These are phyloP conservation scores for Trypanosoma conorhini DNA, from an alignment of 208 protist genomes.

Conservation along the genomic window DNA sequence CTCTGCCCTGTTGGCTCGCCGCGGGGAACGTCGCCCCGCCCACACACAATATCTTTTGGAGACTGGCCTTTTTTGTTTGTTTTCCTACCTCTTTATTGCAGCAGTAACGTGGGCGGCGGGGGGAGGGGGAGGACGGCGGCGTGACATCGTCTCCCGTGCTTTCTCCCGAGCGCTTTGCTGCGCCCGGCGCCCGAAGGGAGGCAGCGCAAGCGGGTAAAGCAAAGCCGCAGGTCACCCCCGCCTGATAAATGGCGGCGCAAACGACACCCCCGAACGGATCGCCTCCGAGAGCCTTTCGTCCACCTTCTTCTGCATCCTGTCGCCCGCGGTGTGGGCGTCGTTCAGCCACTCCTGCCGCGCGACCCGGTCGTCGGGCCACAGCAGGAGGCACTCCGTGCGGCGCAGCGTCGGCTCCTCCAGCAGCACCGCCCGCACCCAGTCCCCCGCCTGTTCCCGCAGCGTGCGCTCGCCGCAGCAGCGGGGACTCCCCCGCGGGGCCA, in stretches of 20 bases:
- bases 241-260: slow-evolving; percentile 4
- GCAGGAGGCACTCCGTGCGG: not conserved
- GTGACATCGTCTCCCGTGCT: too few relatives aligned
- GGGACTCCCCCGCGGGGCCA: not conserved
- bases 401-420: slow-evolving; percentile 12
- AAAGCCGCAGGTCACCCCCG: not conserved
- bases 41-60: too few relatives aligned
- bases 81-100: too few relatives aligned
- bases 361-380: not conserved
- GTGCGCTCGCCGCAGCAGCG: slow-evolving; percentile 2
- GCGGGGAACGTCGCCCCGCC: too few relatives aligned
- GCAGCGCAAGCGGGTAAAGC: not conserved
- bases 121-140: too few relatives aligned
- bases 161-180: not conserved
- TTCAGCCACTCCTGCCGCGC: slow-evolving; percentile 9
- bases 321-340: not conserved
- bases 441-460: slow-evolving; percentile 13
- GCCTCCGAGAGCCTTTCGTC: not conserved
- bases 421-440: slow-evolving; percentile 21
- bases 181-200: not conserved
- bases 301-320: not conserved
- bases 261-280: not conserved
- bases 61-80: too few relatives aligned
- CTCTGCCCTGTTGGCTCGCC: too few relatives aligned
- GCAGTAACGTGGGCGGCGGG: too few relatives aligned